Percentiles rank a stretch among this genome's conserved stretches.
Evolutionary conservation across 305 asterid species (phyloP).

Genomic region (Solanum hybrid): DNA sequence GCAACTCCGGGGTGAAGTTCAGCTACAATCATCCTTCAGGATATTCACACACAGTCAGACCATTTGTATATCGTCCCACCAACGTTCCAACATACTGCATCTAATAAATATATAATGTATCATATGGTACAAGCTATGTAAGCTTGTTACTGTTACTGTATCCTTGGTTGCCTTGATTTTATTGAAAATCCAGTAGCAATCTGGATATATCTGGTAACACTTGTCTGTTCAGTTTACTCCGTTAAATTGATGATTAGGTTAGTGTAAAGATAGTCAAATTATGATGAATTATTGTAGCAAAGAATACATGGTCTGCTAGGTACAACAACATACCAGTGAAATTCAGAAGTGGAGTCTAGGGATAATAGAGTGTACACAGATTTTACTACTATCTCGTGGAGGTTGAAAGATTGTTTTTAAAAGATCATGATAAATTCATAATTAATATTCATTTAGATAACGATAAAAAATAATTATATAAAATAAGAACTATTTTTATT

Average conservation of each 20-base stretch:
- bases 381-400: no score
- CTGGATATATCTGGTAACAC: neutral
- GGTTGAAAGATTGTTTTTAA: neutral
- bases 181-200: neutral
- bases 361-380: no score
- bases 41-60: slow-evolving; percentile 52
- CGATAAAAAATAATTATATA: no score
- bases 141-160: neutral
- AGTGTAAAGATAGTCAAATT: neutral
- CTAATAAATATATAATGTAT: slow-evolving; percentile 6
- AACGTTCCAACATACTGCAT: slow-evolving; percentile 58
- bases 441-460: no score
- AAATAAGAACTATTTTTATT: neutral
- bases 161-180: neutral
- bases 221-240: neutral
- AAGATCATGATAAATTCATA: no score
- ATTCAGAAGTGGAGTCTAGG: neutral
- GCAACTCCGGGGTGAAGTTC: slow-evolving; percentile 61
- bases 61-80: slow-evolving; percentile 61
- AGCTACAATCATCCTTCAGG: slow-evolving; percentile 71
- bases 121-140: neutral
- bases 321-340: neutral
- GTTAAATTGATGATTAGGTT: neutral
- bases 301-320: neutral
- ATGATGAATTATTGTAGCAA: neutral